Base-by-base conservation (phyloP, 495 filamentous ascomycete genomes). In the Tuber microsphaerosporum region DNA sequence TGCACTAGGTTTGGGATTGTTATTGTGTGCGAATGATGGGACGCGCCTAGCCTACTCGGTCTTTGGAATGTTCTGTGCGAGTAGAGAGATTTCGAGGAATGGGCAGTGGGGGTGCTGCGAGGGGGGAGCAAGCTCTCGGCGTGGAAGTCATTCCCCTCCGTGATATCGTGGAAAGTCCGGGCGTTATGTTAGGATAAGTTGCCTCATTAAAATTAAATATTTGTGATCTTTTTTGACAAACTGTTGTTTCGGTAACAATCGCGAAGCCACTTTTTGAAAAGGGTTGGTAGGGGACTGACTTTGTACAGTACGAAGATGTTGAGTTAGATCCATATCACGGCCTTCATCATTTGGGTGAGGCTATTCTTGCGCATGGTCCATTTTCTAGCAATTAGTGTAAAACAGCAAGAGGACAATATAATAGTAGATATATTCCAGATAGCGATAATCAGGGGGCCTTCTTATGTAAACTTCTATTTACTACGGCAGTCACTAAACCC, bases 371-470 rank as follows among this genome's bases (percentile, higher is more conserved):
- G 14, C 44, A 70, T 12, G 68, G 48, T 68, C 68, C 71, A 74
- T 70, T 73, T 74, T 70, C 70, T 31, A 78, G 68, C 76, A 71
- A 44, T 19, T 26, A 39, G 42, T 43, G 17, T 22, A 5, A 45
- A 37, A 45, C 73, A 14, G 41, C 16, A 31, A 51, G 9, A 16
- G 41, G 68, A 70, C 44, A 26, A 71, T 39, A 68, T 26, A 46
- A 45, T 72, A 56, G 37, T 6, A 5, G 39, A 75, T 72, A 78
- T 73, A 78, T 43, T 42, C 69, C 61, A 45, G 19, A 19, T 45
- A 17, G 17, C 2, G 39, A 41, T 41, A 1, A 6, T 41, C 39
- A 6, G 39, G 39, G 39, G 39, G 39, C 4, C 39, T 41, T 41
- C 39, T 41, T 5, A 17, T 45, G 14, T 45, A 45, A 45, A 17